Conservation (phyloP, 306 rosid genomes). For the Dalbergia oliveri region DNA sequence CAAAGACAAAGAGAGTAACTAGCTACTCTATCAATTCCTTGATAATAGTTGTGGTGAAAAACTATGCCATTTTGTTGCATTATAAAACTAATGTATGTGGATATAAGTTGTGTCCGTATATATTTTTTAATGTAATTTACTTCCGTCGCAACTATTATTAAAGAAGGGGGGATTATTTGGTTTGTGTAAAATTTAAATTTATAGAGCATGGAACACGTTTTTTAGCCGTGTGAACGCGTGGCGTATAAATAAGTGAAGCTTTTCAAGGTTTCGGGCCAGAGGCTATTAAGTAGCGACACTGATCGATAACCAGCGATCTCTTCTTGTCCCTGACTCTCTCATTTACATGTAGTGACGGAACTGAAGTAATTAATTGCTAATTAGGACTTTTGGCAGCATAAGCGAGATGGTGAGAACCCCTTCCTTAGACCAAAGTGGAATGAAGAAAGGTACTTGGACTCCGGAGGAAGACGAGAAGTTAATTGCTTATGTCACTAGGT, state of each 20-base stretch:
- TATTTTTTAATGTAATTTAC: too few species aligned
- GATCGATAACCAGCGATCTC: neutral
- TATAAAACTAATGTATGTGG: too few species aligned
- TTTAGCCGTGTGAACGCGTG: neutral
- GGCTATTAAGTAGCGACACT: too few species aligned
- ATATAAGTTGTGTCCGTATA: too few species aligned
- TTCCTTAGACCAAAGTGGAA: constrained; percentile 57
- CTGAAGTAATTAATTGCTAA: too few species aligned
- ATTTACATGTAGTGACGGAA: too few species aligned
- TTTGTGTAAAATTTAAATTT: neutral
- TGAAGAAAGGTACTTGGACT: constrained; percentile 76
- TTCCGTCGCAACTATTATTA: too few species aligned
- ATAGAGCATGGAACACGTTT: constrained; percentile 34
- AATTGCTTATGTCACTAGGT: constrained; percentile 66
- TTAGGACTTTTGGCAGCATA: neutral
- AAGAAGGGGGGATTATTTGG: too few species aligned
- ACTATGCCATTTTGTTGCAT: too few species aligned
- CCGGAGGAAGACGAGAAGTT: constrained; percentile 72
- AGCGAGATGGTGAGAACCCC: constrained; percentile 68
- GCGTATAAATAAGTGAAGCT: neutral
- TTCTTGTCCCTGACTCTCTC: neutral
- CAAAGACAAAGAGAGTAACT: too few species aligned
- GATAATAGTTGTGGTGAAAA: too few species aligned
- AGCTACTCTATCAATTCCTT: too few species aligned
- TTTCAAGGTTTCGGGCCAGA: neutral